Conservation (phyloP, 306 rosid species). For the Fragaria nilgerrensis region DNA sequence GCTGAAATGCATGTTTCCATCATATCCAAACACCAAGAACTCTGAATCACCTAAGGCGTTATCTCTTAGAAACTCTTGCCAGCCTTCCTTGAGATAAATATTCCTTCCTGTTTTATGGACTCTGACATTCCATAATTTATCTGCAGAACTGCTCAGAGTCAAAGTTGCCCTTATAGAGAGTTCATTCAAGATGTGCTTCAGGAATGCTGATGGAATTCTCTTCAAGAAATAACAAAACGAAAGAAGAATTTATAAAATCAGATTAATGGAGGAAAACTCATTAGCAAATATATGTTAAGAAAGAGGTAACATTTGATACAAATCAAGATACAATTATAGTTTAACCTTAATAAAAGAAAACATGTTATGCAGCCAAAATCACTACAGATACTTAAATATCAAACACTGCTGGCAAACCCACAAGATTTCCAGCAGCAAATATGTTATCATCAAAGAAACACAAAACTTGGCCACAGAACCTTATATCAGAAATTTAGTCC, state of each 20-base stretch:
- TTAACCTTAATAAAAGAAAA: no score
- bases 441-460: not conserved
- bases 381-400: not conserved
- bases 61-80: slow-evolving; percentile 13
- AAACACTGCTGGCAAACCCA: not conserved
- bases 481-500: not conserved
- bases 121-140: slow-evolving; percentile 1
- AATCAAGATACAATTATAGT: no score
- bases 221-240: slow-evolving; percentile 1
- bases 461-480: not conserved
- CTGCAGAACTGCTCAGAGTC: not conserved
- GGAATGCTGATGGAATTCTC: slow-evolving; percentile 9
- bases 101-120: not conserved
- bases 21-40: slow-evolving; percentile 7
- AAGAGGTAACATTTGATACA: no score
- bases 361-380: not conserved
- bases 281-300: no score
- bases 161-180: slow-evolving; percentile 6
- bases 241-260: not conserved
- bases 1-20: slow-evolving; percentile 10
- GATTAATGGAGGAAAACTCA: no score
- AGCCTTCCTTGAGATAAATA: slow-evolving; percentile 15
- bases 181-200: not conserved
- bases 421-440: not conserved
- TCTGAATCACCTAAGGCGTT: slow-evolving; percentile 11